Percentiles rank a stretch among this genome's conserved stretches.
Conservation (phyloP, 2,329 filamentous ascomycete species). For the Berkeleyomyces rouxiae region DNA sequence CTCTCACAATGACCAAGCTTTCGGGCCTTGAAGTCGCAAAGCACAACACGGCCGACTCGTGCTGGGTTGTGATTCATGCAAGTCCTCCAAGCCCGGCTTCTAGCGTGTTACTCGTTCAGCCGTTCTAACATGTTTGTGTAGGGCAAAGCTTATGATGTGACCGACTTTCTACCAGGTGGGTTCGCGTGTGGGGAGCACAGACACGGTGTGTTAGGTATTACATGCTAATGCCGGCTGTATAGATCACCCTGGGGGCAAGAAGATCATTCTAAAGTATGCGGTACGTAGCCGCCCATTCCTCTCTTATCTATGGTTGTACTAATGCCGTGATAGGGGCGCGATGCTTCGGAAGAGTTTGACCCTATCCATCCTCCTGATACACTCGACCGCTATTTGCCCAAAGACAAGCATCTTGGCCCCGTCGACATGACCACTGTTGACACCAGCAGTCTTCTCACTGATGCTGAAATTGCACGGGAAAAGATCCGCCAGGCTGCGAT, state of each 20-base stretch:
- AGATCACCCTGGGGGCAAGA: slow-evolving; percentile 78
- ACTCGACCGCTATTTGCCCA: slow-evolving; percentile 66
- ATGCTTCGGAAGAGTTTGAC: slow-evolving; percentile 82
- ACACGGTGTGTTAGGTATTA: neutral
- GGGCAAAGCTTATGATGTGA: slow-evolving; percentile 77
- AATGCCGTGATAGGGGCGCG: slow-evolving; percentile 47
- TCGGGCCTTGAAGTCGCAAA: slow-evolving; percentile 40
- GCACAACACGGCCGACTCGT: slow-evolving; percentile 69
- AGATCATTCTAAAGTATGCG: slow-evolving; percentile 93
- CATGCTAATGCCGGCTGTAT: slow-evolving; percentile 5
- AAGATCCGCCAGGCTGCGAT: slow-evolving; percentile 56
- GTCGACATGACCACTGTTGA: slow-evolving; percentile 76
- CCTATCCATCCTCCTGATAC: slow-evolving; percentile 81
- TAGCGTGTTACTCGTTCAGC: neutral
- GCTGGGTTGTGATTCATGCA: slow-evolving; percentile 82
- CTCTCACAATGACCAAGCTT: slow-evolving; percentile 24
- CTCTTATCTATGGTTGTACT: neutral
- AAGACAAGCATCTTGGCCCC: slow-evolving; percentile 71
- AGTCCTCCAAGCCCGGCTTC: slow-evolving; percentile 13
- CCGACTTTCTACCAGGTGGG: slow-evolving; percentile 63
- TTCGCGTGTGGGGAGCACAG: neutral
- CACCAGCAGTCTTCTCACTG: slow-evolving; percentile 29
- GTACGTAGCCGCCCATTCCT: slow-evolving; percentile 22
- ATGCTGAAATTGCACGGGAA: slow-evolving; percentile 46
- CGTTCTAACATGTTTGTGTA: slow-evolving; percentile 18